Percentiles rank a stretch among this genome's conserved stretches.
Evolutionary conservation across 768 basidiomycete species (phyloP).

Genomic region (Lactarius sanguifluus): DNA sequence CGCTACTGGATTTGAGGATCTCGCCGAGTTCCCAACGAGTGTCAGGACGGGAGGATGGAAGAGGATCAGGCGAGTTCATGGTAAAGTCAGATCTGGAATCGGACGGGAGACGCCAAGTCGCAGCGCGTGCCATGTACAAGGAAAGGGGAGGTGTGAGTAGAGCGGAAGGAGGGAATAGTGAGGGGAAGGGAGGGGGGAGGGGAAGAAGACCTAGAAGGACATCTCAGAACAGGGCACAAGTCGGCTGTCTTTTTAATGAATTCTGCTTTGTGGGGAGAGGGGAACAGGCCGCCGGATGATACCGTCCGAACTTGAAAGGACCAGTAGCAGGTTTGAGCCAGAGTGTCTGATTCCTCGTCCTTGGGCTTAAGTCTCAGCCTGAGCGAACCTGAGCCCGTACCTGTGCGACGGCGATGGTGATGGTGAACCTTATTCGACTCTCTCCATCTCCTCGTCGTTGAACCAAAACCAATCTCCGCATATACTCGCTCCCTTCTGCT

Average conservation of each 20-base stretch:
- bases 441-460: conserved; percentile 28
- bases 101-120: conserved; percentile 28
- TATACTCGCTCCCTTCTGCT: conserved; percentile 39
- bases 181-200: conserved; percentile 12
- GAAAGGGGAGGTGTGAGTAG: not conserved
- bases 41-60: conserved; percentile 41
- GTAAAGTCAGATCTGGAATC: conserved; percentile 31
- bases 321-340: not conserved
- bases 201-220: conserved; percentile 22
- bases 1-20: conserved; percentile 45
- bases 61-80: conserved; percentile 32
- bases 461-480: conserved; percentile 41
- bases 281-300: conserved; percentile 13
- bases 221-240: conserved; percentile 16
- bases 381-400: conserved; percentile 6
- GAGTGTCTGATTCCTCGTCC: not conserved
- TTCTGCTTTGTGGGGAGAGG: conserved; percentile 11
- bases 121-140: conserved; percentile 25
- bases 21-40: conserved; percentile 45
- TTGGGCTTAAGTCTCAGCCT: not conserved
- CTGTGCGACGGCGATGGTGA: not conserved
- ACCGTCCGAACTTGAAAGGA: conserved; percentile 1
- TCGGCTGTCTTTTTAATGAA: conserved; percentile 33
- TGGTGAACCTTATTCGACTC: not conserved
- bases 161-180: conserved; percentile 21